phyloP scores from a whole-genome alignment of 208 protist species.

The Acanthamoeba healyi region DNA sequence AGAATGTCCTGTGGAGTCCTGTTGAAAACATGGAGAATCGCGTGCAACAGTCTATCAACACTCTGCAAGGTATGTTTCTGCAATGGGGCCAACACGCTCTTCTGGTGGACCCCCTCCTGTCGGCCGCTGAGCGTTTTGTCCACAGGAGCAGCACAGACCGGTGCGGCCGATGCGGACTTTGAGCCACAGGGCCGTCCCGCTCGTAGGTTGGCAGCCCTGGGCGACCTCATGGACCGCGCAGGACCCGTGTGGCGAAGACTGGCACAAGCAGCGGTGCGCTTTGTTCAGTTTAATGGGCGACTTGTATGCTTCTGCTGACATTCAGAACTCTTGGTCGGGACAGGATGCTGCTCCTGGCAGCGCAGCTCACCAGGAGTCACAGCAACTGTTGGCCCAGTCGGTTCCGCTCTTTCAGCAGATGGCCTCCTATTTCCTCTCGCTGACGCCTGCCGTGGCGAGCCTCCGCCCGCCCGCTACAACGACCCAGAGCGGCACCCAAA shows the following conservation, averaged over 20 bases:
- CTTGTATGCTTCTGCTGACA: background rate
- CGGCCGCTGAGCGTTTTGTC: background rate
- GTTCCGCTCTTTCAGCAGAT: slow-evolving; percentile 27
- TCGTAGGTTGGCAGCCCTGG: background rate
- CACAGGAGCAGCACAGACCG: background rate
- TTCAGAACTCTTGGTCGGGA: too few relatives aligned
- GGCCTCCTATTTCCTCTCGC: slow-evolving; percentile 12
- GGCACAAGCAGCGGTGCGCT: slow-evolving; percentile 35
- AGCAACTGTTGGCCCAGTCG: slow-evolving; percentile 7
- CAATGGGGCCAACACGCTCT: too few relatives aligned
- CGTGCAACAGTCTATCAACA: slow-evolving; percentile 26
- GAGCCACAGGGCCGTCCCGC: slow-evolving; percentile 5
- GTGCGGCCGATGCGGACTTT: background rate
- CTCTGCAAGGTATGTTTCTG: background rate
- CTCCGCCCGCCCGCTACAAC: background rate
- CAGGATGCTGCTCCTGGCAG: slow-evolving; percentile 23
- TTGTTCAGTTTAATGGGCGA: background rate
- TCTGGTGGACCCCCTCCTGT: too few relatives aligned
- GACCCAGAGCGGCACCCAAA: background rate
- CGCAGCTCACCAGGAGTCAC: slow-evolving; percentile 16
- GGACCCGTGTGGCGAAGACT: slow-evolving; percentile 12
- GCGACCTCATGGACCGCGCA: background rate
- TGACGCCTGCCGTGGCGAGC: background rate
- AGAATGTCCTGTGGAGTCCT: slow-evolving; percentile 14
- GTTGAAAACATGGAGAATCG: slow-evolving; percentile 31